Evolutionary conservation across 148 eudicot species (phyloP), one percentile per base, ranked within the genome.

Genomic region (Persicaria maculosa): DNA sequence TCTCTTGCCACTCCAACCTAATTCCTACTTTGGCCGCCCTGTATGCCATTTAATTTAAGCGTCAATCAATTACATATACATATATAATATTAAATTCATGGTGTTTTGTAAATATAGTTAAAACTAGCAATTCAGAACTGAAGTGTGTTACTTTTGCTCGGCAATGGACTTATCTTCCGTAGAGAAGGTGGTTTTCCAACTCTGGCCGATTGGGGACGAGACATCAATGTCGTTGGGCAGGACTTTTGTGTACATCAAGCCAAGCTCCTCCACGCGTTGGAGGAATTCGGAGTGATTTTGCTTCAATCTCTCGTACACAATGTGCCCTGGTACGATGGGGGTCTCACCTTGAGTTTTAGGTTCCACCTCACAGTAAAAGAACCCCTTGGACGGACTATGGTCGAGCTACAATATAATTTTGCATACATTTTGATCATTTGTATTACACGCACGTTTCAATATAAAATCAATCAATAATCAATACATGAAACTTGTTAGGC

Each of bases 281-380:
- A 93, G 91, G 53, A 91, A 91, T 2, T 91, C 88, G 0, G 94
- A 97, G 82, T 89, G 84, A 74, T 55, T 88, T 48, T 81, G 83
- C 76, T 89, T 93, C 98, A 91, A 89, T 79, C 75, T 86, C 75
- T 93, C 85, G 62, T 91, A 93, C 31, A 93, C 79, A 14, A 91
- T 58, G 69, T 93, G 94, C 72, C 98, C 89, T 11, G 89, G 94
- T 74, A 93, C 97, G 50, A 93, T 89, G 12, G 98, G 94, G 53
- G 98, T 93, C 83, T 93, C 98, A 44, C 98, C 98, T 74, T 90
- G 97, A 57, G 46, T 75, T 76, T 77, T 82, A 31, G 98, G 97
- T 72, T 89, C 97, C 47, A 86, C 89, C 81, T 93, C 93, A 75
- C 98, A 93, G 54, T 79, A 93, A 86, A 93, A 93, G 62, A 93